Base-by-base conservation (phyloP, 441 rosid genomes). In the Brassica hybrid region DNA sequence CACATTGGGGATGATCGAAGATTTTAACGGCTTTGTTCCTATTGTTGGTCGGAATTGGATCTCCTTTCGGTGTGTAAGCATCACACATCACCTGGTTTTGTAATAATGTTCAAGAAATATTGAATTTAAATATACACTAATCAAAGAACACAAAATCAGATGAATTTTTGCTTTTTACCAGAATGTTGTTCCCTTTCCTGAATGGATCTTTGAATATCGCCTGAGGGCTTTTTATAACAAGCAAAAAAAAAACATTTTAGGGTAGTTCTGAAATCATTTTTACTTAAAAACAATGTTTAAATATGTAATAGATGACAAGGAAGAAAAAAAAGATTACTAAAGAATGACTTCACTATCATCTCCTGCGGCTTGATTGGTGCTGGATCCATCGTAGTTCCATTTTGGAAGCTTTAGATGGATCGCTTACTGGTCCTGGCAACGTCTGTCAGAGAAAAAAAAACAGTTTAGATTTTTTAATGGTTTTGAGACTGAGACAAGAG, bases 281-380 rank as follows among this genome's bases (percentile, higher is more conserved):
- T 30, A 30, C 34, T 30, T 30, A 30, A 30, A 30, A 30, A 30
- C 34, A 30, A 30, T 30, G 34, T 30, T 30, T 30, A 30, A 30
- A 30, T 30, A 30, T 30, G 34, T 30, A 30, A 6, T 30, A 30
- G 34, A 30, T 30, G 34, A 30, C 1, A 30, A 30, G 34, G 34
- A 5, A 30, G 34, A 30, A 30, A 1, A 30, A 30, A 30, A 30
- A 36, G 18, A 38, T 90, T 90, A 96, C 99, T 88, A 93, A 76
- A 96, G 75, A 82, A 93, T 96, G 79, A 96, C 99, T 87, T 93
- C 97, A 85, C 97, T 95, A 67, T 96, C 96, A n/a, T 93, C 97
- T 67, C 99, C 98, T 0, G 99, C 92, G 6, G 99, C 99, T 84
- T 93, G 98, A 76, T 89, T 94, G 0, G 99, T 95, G 76, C 99